Conservation (phyloP, 2,329 filamentous ascomycete species). For the Colletotrichum sp. region DNA sequence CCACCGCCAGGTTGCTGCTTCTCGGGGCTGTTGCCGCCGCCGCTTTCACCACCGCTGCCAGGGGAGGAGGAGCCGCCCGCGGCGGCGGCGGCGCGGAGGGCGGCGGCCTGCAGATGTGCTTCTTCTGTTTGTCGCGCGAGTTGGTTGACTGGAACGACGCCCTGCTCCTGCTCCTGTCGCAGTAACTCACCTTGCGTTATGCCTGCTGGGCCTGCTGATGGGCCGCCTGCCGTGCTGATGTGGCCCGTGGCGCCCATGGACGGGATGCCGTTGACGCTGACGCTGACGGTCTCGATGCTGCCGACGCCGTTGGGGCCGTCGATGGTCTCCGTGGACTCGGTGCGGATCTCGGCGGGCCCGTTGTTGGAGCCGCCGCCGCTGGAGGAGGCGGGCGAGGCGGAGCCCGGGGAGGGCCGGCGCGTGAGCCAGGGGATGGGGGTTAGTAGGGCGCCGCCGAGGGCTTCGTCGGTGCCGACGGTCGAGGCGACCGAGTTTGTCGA, state of each 20-base stretch:
- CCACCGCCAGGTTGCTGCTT: conserved; percentile 25
- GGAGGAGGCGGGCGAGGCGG: conserved; percentile 17
- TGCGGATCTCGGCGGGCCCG: conserved; percentile 59
- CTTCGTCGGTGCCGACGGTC: conserved; percentile 81
- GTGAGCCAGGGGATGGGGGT: conserved; percentile 93
- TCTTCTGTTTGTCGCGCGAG: conserved; percentile 43
- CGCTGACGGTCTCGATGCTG: conserved; percentile 80
- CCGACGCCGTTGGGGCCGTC: conserved; percentile 81
- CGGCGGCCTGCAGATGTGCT: conserved; percentile 19
- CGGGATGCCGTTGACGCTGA: conserved; percentile 73
- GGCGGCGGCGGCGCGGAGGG: not conserved
- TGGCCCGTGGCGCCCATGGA: conserved; percentile 47
- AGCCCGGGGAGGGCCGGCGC: conserved; percentile 30
- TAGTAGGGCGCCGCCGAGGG: conserved; percentile 85
- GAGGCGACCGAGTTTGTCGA: conserved; percentile 42
- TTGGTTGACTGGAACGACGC: conserved; percentile 74
- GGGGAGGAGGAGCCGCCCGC: not conserved
- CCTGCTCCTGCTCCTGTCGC: conserved; percentile 84
- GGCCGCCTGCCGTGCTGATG: conserved; percentile 23
- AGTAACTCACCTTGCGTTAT: conserved; percentile 85
- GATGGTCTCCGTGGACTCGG: conserved; percentile 79
- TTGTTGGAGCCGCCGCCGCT: not conserved
- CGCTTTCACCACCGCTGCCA: conserved; percentile 13
- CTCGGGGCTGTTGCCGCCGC: conserved; percentile 5
- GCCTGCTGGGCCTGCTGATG: conserved; percentile 41